phyloP scores from a whole-genome alignment of 2,329 filamentous ascomycete genomes.

The Ascochyta lentis region DNA sequence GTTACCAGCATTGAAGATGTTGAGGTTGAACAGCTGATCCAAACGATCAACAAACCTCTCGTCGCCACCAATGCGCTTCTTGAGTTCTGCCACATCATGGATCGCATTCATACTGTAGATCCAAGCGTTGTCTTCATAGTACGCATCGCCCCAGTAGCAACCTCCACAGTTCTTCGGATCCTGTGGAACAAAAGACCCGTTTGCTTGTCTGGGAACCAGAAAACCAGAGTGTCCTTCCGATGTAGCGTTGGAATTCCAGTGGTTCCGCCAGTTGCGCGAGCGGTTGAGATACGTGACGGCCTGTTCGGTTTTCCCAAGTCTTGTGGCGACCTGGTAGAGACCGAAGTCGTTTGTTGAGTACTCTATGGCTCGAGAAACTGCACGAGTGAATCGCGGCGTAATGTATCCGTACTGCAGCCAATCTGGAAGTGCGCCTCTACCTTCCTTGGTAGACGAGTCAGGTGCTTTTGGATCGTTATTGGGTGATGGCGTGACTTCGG shows the following conservation, averaged over 20 bases:
- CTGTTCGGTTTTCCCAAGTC: constrained; percentile 60
- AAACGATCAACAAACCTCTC: constrained; percentile 64
- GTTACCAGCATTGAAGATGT: constrained; percentile 71
- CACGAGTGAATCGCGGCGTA: constrained; percentile 66
- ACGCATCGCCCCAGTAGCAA: constrained; percentile 70
- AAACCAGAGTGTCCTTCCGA: constrained; percentile 70
- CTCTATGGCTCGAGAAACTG: constrained; percentile 70
- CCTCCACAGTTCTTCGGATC: constrained; percentile 64
- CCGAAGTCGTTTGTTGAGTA: constrained; percentile 74
- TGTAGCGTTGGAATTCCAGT: constrained; percentile 68
- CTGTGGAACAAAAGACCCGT: constrained; percentile 57
- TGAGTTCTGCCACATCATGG: constrained; percentile 66
- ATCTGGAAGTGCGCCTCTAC: constrained; percentile 71
- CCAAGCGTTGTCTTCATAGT: constrained; percentile 68
- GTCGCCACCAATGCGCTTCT: constrained; percentile 63
- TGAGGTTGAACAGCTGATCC: constrained; percentile 64
- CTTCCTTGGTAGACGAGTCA: constrained; percentile 70
- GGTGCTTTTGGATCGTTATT: constrained; percentile 62
- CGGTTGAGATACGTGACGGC: constrained; percentile 66
- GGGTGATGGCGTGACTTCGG: constrained; percentile 67
- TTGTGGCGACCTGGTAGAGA: constrained; percentile 68
- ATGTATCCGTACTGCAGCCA: constrained; percentile 72
- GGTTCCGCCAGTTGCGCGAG: constrained; percentile 73
- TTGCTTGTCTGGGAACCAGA: constrained; percentile 64
- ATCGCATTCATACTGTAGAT: constrained; percentile 74